Evolutionary conservation across 192 early-diverging fungal species (phyloP), one percentile per base, ranked within the genome.

Genomic region (Obelidium mucronatum): DNA sequence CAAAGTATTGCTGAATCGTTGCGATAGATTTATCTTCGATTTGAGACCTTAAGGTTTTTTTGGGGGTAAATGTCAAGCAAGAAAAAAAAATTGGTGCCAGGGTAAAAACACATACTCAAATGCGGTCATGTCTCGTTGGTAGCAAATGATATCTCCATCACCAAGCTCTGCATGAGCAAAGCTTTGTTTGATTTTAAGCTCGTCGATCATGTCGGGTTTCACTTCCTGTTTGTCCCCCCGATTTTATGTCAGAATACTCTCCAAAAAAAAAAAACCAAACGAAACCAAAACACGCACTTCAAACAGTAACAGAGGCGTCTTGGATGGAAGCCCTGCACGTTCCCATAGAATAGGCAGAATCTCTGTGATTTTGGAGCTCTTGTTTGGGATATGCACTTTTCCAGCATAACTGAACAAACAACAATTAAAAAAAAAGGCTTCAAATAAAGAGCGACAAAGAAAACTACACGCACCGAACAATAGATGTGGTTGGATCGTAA

Each of bases 81-180:
- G 6, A 64, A 30, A 26, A 15, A 40, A 71, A 51, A 31, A 40
- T 24, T 15, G 0, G 40, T 51, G 19, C 26, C 33, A 40, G 69
- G 36, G 76, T 77, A n/a, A 80, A 86, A 82, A 89, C 80, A 65
- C 83, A 80, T n/a, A 35, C 76, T 80, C 24, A 80, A 85, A 70
- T 3, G 5, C 1, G 22, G 69, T 42, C 28, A 90, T 71, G 28
- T 81, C 82, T 26, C 80, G 81, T 81, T 97, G 95, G 80, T 92
- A 91, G 73, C 88, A 92, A 65, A 99, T 88, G 65, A 99, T 98
- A 77, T 99, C 97, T 36, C 97, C 97, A 65, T 92, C 92, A 78
- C 94, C 91, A 56, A 99, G 90, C 78, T 99, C 97, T 17, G 93
- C 90, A 35, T 80, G 60, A 1, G 59, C 55, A 80, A 96, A 96